A percentile compares a stretch with the other conserved stretches of the same genome.
Evolutionary conservation across 2,329 filamentous ascomycete genomes (phyloP).

Genomic region (Alternaria brassicicola): DNA sequence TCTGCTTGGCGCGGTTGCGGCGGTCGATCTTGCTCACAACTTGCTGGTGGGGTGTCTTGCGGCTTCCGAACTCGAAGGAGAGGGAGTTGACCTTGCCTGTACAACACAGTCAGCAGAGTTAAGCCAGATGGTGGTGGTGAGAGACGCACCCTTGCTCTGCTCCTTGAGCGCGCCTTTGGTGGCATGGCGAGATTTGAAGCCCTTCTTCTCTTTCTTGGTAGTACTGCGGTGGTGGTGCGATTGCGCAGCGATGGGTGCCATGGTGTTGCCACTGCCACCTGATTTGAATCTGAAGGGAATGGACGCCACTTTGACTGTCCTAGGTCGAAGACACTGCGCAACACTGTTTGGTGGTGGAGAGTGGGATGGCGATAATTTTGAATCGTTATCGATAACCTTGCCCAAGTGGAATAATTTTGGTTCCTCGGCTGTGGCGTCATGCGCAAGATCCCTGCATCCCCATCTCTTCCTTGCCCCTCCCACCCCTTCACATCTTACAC

Average conservation of each 20-base stretch:
- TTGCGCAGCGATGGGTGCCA: slow-evolving; percentile 69
- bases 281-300: slow-evolving; percentile 86
- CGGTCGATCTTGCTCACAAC: slow-evolving; percentile 97
- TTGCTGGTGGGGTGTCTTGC: slow-evolving; percentile 93
- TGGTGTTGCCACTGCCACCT: slow-evolving; percentile 65
- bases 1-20: slow-evolving; percentile 92
- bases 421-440: slow-evolving; percentile 29
- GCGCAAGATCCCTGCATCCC: not conserved
- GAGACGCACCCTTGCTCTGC: slow-evolving; percentile 72
- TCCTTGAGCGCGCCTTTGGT: slow-evolving; percentile 88
- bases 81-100: slow-evolving; percentile 74
- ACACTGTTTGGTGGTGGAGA: slow-evolving; percentile 17
- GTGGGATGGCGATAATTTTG: slow-evolving; percentile 35
- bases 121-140: not conserved
- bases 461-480: not conserved
- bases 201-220: slow-evolving; percentile 85
- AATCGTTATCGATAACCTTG: slow-evolving; percentile 13
- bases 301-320: slow-evolving; percentile 43
- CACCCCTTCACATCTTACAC: not conserved
- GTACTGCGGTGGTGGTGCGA: slow-evolving; percentile 89
- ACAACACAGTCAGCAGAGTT: slow-evolving; percentile 21
- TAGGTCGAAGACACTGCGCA: slow-evolving; percentile 17
- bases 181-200: slow-evolving; percentile 90
- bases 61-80: slow-evolving; percentile 67
- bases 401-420: slow-evolving; percentile 18